phyloP scores from a whole-genome alignment of 2,329 filamentous ascomycete genomes.

The Ophiostoma pallidulum region DNA sequence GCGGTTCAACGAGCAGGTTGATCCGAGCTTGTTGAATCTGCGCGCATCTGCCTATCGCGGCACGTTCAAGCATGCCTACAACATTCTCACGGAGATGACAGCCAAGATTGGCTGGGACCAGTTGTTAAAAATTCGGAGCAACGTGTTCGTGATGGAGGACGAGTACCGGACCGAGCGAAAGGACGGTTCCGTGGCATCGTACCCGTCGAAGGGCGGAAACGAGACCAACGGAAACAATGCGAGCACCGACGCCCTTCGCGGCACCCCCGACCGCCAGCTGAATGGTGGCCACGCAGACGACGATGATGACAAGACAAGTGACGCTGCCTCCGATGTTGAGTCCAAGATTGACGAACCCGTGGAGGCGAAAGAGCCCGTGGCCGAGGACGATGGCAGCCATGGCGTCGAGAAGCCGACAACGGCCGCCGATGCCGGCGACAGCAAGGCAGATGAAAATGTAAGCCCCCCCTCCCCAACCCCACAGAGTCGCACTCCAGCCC shows the following conservation, averaged over 20 bases:
- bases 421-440: slow-evolving; percentile 65
- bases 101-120: slow-evolving; percentile 98
- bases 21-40: slow-evolving; percentile 75
- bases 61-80: slow-evolving; percentile 92
- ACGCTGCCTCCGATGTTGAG: slow-evolving; percentile 16
- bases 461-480: too few relatives aligned
- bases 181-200: slow-evolving; percentile 39
- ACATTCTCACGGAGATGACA: slow-evolving; percentile 88
- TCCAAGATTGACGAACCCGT: slow-evolving; percentile 20
- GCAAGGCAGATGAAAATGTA: slow-evolving; percentile 69
- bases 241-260: slow-evolving; percentile 68
- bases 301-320: slow-evolving; percentile 15
- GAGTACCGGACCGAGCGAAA: slow-evolving; percentile 89
- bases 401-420: slow-evolving; percentile 69
- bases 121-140: slow-evolving; percentile 84
- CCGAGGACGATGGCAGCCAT: slow-evolving; percentile 22
- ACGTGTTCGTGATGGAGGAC: slow-evolving; percentile 99
- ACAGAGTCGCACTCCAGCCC: too few relatives aligned
- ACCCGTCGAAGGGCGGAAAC: slow-evolving; percentile 49
- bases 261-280: slow-evolving; percentile 52
- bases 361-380: background rate
- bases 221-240: slow-evolving; percentile 43
- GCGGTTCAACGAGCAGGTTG: slow-evolving; percentile 73
- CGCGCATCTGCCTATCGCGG: slow-evolving; percentile 86
- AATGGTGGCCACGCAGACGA: slow-evolving; percentile 36